Conservation (phyloP, 805 yeast genomes). For the Candida jianshihensis region DNA sequence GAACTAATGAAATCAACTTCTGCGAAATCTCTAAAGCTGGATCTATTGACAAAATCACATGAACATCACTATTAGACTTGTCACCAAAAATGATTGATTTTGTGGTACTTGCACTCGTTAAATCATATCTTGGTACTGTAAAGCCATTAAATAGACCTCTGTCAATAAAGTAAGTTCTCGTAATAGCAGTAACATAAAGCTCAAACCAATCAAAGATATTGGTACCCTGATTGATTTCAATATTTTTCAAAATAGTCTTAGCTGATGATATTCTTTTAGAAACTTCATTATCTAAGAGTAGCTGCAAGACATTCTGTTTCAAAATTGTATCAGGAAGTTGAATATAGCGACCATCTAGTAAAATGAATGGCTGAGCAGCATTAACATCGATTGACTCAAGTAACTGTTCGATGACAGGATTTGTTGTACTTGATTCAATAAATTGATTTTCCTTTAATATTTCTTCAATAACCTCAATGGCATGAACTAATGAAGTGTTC, state of each 20-base stretch:
- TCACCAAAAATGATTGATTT: slow-evolving; percentile 20
- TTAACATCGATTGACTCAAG: slow-evolving; percentile 28
- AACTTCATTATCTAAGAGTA: slow-evolving; percentile 40
- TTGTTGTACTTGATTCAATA: slow-evolving; percentile 5
- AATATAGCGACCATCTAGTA: slow-evolving; percentile 50
- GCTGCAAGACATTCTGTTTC: slow-evolving; percentile 25
- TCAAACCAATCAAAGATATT: slow-evolving; percentile 40
- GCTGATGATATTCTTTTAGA: slow-evolving; percentile 35
- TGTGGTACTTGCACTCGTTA: slow-evolving; percentile 25
- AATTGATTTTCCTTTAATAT: slow-evolving; percentile 8
- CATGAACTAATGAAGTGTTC: slow-evolving; percentile 10
- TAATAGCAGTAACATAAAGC: slow-evolving; percentile 33
- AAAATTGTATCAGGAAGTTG: slow-evolving; percentile 25
- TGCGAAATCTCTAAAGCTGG: slow-evolving; percentile 72
- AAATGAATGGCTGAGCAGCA: slow-evolving; percentile 29
- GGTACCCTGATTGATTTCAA: slow-evolving; percentile 3
- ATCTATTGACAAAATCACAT: slow-evolving; percentile 56
- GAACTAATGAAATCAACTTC: slow-evolving; percentile 41
- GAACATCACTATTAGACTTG: slow-evolving; percentile 33
- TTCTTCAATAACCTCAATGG: slow-evolving; percentile 9
- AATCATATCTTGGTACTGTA: slow-evolving; percentile 41
- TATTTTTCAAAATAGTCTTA: slow-evolving; percentile 18
- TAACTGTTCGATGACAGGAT: slow-evolving; percentile 9
- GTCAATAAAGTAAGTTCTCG: slow-evolving; percentile 36
- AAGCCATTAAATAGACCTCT: slow-evolving; percentile 24